Evolutionary conservation across 768 basidiomycete genomes (phyloP), one percentile per base, ranked within the genome.

Genomic region (Rickenella mellea): DNA sequence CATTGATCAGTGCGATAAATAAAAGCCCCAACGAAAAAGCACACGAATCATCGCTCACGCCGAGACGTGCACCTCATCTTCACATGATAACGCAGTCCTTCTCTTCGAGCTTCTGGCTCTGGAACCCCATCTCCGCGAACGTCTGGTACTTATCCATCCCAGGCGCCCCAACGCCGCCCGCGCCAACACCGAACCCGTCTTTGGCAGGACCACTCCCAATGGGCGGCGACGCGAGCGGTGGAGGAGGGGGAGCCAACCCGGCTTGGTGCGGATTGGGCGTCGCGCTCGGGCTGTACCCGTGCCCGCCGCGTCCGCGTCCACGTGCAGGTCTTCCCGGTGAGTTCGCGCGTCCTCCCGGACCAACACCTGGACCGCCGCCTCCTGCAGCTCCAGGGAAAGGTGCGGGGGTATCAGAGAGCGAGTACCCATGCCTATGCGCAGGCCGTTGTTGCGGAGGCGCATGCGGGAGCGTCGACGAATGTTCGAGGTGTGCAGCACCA

Each of bases 101-200:
- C 5, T 86, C 76, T 53, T 90, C 78, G 32, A 77, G 73, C 53
- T 83, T 86, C 21, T 71, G 75, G 10, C 82, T 80, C 25, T 80
- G 74, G 54, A 91, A 83, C 0, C 92, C 92, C 91, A 96, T 92
- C 68, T 94, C 91, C 17, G 82, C 85, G 63, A 96, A 93, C 32
- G 90, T 92, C 54, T 36, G 19, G 33, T 36, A 36, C 33, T 36
- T 36, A 17, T 19, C 33, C n/a, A n/a, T n/a, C n/a, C n/a, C n/a
- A n/a, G n/a, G n/a, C n/a, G n/a, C n/a, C n/a, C n/a, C n/a, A n/a
- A n/a, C n/a, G n/a, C n/a, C n/a, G n/a, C 11, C 33, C 33, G 11
- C 33, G 19, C 33, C 9, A 10, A 12, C 33, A 11, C 33, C 24
- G 33, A 3, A 17, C 33, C 24, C 24, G 33, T 3, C 33, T 22